These are phyloP conservation scores for Eucalyptus rudis DNA, from an alignment of 345 rosid species.

Conservation along the genomic window DNA sequence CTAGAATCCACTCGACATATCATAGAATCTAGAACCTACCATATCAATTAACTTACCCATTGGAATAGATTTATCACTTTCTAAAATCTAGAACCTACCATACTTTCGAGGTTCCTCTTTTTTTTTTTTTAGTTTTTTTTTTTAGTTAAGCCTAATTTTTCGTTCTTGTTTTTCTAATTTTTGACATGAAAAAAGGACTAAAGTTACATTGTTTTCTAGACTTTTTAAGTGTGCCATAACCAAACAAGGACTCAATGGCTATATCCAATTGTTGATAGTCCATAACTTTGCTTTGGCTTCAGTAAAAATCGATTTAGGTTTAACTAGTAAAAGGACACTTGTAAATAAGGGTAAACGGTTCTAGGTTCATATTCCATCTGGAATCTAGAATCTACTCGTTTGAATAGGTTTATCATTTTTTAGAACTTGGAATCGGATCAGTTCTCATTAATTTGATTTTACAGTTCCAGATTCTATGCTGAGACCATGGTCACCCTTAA, in stretches of 20 bases:
- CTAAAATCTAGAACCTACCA: too few relatives aligned
- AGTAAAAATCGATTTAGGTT: background rate
- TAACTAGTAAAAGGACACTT: background rate
- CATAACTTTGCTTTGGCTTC: background rate
- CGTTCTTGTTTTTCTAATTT: too few relatives aligned
- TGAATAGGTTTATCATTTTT: too few relatives aligned
- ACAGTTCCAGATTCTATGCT: too few relatives aligned
- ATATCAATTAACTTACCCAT: background rate
- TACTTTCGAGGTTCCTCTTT: background rate
- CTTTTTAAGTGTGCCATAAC: background rate
- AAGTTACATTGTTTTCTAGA: background rate
- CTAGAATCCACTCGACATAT: too few relatives aligned
- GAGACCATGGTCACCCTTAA: background rate
- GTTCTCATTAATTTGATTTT: background rate
- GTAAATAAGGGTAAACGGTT: background rate
- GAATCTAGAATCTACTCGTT: background rate
- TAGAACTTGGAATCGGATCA: rapidly evolving
- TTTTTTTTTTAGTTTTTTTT: too few relatives aligned
- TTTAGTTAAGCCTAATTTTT: background rate
- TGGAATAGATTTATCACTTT: too few relatives aligned
- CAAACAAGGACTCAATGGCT: background rate
- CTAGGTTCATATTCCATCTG: background rate
- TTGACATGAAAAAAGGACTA: background rate
- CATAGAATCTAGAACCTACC: too few relatives aligned
- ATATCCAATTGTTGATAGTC: background rate